A percentile compares a stretch with the other conserved stretches of the same genome.
Conservation (phyloP, 768 basidiomycete genomes). For the Tylopilus cervinicoccineus region DNA sequence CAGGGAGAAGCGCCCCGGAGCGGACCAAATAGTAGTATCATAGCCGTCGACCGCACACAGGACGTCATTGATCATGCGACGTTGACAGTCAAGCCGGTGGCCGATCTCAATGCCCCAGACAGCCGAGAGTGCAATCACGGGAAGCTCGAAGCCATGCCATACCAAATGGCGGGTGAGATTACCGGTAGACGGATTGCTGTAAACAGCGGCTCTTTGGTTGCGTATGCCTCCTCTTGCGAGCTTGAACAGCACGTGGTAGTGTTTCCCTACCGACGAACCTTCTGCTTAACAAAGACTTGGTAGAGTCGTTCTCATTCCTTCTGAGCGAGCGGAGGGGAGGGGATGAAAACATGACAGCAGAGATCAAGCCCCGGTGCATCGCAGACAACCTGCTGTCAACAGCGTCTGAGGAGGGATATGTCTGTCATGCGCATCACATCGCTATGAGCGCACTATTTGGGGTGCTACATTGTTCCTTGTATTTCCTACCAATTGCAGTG, state of each 20-base stretch:
- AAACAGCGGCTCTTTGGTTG: conserved; percentile 2
- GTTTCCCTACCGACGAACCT: background rate
- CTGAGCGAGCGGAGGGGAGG: too few species aligned
- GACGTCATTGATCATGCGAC: background rate
- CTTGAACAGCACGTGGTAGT: conserved; percentile 4
- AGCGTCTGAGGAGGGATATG: too few species aligned
- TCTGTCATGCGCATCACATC: too few species aligned
- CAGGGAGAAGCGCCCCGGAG: too few species aligned
- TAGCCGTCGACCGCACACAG: too few species aligned
- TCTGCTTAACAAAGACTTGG: background rate
- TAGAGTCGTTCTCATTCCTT: background rate
- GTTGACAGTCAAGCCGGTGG: too few species aligned
- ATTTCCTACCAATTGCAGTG: too few species aligned
- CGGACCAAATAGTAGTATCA: background rate
- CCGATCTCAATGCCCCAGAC: too few species aligned
- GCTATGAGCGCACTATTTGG: too few species aligned
- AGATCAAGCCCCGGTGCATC: too few species aligned
- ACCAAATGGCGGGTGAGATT: background rate
- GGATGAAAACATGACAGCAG: background rate
- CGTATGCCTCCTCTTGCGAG: background rate
- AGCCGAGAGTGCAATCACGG: background rate
- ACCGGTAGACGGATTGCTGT: background rate
- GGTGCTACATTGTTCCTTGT: too few species aligned
- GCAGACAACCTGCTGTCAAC: too few species aligned
- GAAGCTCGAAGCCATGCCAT: background rate